Base-by-base conservation (phyloP, 805 yeast species). In the Metschnikowia picachoensis region DNA sequence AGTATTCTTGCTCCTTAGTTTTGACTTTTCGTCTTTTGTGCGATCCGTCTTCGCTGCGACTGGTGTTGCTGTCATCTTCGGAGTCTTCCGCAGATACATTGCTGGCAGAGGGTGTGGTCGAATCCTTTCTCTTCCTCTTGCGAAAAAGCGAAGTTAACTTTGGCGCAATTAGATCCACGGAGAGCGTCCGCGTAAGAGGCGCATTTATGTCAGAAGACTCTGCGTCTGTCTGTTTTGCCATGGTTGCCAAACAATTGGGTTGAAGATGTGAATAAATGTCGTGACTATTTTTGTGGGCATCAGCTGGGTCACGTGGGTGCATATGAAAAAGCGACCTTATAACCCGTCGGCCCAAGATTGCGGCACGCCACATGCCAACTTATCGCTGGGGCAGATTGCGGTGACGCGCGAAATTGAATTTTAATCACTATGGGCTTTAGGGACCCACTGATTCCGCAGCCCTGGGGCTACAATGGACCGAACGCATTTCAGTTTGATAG, bases 141-240 rank as follows among this genome's bases (percentile, higher is more conserved):
- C 59, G 57, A 47, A 55, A 55, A 38, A 55, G 57, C 37, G 67
- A 65, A 4, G 67, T 57, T 34, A 70, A 45, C 31, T 60, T 65
- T 10, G 74, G 73, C 6, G 68, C 72, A 48, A 71, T 59, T 39
- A 68, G 56, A 39, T 71, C 76, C 47, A 71, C 70, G 2, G 74
- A 70, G 39, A 71, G 61, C 11, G 72, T 62, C 48, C 73, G 58
- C 12, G 62, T 57, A 41, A 70, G 50, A n/a, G 58, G 52, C 29
- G 48, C 37, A 35, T 44, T 44, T 33, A 48, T 35, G 31, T 42
- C 47, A 13, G 48, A 33, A 29, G 44, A 38, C 29, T 38, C 55
- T 20, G 54, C 42, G 27, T 41, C 45, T 20, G 42, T 32, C 34
- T 40, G 39, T 29, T 45, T 45, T 15, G 48, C 48, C 48, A 45